phyloP scores from a whole-genome alignment of 495 filamentous ascomycete genomes.

The Astrothelium macrocarpum region DNA sequence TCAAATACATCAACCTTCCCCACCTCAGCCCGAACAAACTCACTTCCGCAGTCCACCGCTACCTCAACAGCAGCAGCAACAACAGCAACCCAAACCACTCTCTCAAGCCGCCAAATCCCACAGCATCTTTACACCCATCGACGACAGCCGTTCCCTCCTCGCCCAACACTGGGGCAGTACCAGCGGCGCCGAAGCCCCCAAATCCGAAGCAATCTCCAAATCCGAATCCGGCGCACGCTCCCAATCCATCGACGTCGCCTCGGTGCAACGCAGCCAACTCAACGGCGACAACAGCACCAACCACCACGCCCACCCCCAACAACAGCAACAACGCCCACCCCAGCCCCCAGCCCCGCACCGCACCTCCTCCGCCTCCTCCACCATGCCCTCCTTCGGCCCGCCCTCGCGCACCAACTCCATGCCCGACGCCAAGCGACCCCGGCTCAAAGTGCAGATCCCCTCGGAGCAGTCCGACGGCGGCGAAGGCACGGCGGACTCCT shows the following conservation, averaged over 20 bases:
- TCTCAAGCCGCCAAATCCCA: conserved; percentile 58
- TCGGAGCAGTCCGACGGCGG: conserved; percentile 68
- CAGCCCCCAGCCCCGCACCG: conserved; percentile 12
- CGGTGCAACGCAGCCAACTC: conserved; percentile 35
- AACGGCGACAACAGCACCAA: conserved; percentile 18
- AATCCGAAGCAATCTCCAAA: conserved; percentile 33
- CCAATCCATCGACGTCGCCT: conserved; percentile 55
- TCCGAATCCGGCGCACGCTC: conserved; percentile 41
- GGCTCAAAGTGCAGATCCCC: conserved; percentile 88
- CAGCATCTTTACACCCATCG: conserved; percentile 95
- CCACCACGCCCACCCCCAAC: conserved; percentile 16
- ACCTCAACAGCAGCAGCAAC: conserved; percentile 38
- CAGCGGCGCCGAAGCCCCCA: conserved; percentile 40
- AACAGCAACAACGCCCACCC: conserved; percentile 13
- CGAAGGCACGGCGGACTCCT: conserved; percentile 67
- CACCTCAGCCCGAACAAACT: conserved; percentile 30
- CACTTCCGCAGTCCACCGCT: conserved; percentile 11
- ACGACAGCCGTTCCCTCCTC: conserved; percentile 80
- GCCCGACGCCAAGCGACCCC: conserved; percentile 55
- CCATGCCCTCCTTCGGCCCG: conserved; percentile 35
- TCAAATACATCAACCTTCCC: conserved; percentile 37
- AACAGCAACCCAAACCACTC: conserved; percentile 56
- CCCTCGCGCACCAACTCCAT: conserved; percentile 67
- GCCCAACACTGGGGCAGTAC: conserved; percentile 69
- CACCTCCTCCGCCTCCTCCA: conserved; percentile 26